These are phyloP conservation scores for Esteya vermicola DNA, from an alignment of 2,329 filamentous ascomycete species.

Conservation along the genomic window DNA sequence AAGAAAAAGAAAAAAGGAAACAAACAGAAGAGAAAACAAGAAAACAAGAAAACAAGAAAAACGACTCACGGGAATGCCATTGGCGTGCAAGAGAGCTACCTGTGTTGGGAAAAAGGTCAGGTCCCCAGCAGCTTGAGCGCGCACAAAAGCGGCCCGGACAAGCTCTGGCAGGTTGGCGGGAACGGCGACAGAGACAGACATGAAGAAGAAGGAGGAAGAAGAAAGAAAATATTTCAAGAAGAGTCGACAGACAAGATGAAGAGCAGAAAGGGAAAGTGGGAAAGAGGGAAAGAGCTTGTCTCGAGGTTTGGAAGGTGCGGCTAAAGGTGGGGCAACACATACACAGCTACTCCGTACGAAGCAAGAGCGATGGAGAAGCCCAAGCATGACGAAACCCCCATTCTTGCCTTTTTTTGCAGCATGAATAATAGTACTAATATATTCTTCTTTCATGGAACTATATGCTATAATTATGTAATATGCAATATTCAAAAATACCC, in stretches of 20 bases:
- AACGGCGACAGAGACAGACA: conserved; percentile 18
- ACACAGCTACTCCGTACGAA: too few species aligned
- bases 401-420: neutral
- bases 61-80: conserved; percentile 26
- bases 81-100: conserved; percentile 30
- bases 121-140: conserved; percentile 31
- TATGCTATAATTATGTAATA: neutral
- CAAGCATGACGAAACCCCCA: neutral
- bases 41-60: neutral
- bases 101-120: conserved; percentile 40
- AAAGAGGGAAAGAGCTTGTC: too few species aligned
- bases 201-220: neutral
- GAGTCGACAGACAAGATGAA: neutral
- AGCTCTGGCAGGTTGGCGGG: conserved; percentile 35
- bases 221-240: neutral
- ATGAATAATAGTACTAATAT: too few species aligned
- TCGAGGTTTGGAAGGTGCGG: too few species aligned
- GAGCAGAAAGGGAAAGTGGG: neutral
- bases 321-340: too few species aligned
- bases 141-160: conserved; percentile 32
- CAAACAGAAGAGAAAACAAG: neutral
- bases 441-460: too few species aligned
- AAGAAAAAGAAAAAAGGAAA: neutral
- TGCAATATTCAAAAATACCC: neutral
- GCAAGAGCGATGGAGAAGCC: neutral